Evolutionary conservation across 2,329 filamentous ascomycete species (phyloP).

Genomic region (Helotiales sp.): DNA sequence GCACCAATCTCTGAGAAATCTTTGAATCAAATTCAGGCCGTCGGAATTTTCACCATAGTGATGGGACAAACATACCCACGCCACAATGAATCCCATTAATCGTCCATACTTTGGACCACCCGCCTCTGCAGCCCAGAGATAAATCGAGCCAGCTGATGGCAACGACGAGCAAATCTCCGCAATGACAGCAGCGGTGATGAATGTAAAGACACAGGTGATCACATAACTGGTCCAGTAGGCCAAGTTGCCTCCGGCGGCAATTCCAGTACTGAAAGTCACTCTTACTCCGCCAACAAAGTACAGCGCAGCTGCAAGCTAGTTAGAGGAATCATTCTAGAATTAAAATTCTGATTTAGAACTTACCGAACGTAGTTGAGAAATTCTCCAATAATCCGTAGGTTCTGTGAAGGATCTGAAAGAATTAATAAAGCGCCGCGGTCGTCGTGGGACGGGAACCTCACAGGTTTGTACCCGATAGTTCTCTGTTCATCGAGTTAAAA

Average conservation of each 20-base stretch:
- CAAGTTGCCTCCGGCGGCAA: constrained; percentile 63
- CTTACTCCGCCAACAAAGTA: constrained; percentile 66
- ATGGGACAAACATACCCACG: constrained; percentile 45
- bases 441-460: constrained; percentile 41
- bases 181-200: constrained; percentile 64
- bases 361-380: constrained; percentile 64
- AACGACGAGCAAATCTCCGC: constrained; percentile 59
- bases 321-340: not conserved
- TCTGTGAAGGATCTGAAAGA: constrained; percentile 50
- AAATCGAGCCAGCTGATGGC: constrained; percentile 47
- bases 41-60: too few species aligned
- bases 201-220: constrained; percentile 63
- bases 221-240: constrained; percentile 68
- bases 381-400: constrained; percentile 63
- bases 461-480: constrained; percentile 60
- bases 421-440: constrained; percentile 6
- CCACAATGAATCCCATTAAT: constrained; percentile 51
- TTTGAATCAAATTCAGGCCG: not conserved
- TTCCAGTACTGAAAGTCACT: constrained; percentile 66
- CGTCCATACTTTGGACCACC: constrained; percentile 50
- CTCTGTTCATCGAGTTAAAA: constrained; percentile 40
- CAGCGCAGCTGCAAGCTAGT: constrained; percentile 54
- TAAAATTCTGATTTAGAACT: constrained; percentile 14
- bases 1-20: not conserved
- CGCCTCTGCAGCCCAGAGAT: constrained; percentile 56